Evolutionary conservation across 148 eudicot genomes (phyloP), one percentile per base, ranked within the genome.

Genomic region (Cornus florida): DNA sequence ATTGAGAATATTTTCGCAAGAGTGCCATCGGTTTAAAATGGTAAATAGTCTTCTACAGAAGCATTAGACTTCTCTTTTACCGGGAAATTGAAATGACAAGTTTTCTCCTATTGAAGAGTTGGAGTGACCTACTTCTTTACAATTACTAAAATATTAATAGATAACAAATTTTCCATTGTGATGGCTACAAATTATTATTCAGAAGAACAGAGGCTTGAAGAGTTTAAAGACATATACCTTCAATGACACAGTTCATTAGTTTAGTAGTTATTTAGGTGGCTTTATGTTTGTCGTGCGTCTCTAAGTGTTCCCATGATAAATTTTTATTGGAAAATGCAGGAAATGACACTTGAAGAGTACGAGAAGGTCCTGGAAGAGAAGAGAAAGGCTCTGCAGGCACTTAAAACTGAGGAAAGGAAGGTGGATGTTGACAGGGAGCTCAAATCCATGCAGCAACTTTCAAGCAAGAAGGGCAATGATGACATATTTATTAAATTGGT

Each of bases 311-410:
- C 17, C 50, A 20, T 39, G n/a, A 17, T 57, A 69, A 35, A 0
- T 17, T 46, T n/a, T 6, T 41, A 7, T 43, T 74, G 41, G 60
- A 72, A 53, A 11, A 33, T 31, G 64, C 60, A 94, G 98, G 95
- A 94, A 83, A 94, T 94, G 98, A 94, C 98, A 9, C 92, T 94
- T 28, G 95, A 94, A 75, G 97, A 94, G 78, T 94, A 92, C 82
- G 86, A 91, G 77, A 94, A 92, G 86, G 74, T 94, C 62, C 86
- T 88, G 68, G 98, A 94, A 82, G 98, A 94, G 72, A 94, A 92
- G 89, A 85, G 98, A 79, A 94, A 92, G 81, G 91, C 94, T 74
- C 28, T 94, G 82, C 79, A 57, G 73, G 86, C 90, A 60, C 86
- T 89, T 48, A 94, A 91, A 78, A 75, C 92, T 17, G 95, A 91